Evolutionary conservation across 2,329 filamentous ascomycete genomes (phyloP).

Genomic region (Basipetospora chlamydospora): DNA sequence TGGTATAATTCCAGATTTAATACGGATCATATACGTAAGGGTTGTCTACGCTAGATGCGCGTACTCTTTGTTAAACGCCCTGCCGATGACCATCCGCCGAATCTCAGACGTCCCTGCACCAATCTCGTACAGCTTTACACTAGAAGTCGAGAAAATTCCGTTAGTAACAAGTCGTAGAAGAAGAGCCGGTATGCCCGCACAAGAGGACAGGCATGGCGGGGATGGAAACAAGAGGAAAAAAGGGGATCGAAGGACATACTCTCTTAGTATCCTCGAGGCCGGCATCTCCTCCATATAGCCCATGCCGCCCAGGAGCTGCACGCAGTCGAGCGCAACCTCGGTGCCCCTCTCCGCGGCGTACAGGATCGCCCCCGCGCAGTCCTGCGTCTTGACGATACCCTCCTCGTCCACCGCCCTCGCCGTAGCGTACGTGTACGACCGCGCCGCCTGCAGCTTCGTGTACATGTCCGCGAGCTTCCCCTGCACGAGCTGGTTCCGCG

Average conservation of each 20-base stretch:
- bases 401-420: conserved; percentile 68
- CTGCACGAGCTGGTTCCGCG: conserved; percentile 85
- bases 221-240: not conserved
- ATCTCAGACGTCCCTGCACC: conserved; percentile 94
- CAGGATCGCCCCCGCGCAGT: conserved; percentile 87
- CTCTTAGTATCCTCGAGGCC: conserved; percentile 67
- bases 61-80: conserved; percentile 82
- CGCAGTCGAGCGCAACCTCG: conserved; percentile 72
- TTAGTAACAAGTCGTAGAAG: conserved; percentile 13
- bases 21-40: too few relatives aligned
- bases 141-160: conserved; percentile 14
- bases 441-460: conserved; percentile 71
- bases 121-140: conserved; percentile 80
- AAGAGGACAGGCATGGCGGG: not conserved
- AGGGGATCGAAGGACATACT: conserved; percentile 29
- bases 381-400: conserved; percentile 62
- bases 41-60: conserved; percentile 18
- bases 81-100: conserved; percentile 82
- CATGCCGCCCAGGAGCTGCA: conserved; percentile 89
- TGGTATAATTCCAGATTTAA: too few relatives aligned
- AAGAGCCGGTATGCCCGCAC: too few relatives aligned
- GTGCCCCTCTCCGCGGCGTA: conserved; percentile 87
- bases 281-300: conserved; percentile 94
- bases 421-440: conserved; percentile 78
- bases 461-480: conserved; percentile 95